Evolutionary conservation across 1,139 yeast species (phyloP).

Genomic region (Pichia sp.): DNA sequence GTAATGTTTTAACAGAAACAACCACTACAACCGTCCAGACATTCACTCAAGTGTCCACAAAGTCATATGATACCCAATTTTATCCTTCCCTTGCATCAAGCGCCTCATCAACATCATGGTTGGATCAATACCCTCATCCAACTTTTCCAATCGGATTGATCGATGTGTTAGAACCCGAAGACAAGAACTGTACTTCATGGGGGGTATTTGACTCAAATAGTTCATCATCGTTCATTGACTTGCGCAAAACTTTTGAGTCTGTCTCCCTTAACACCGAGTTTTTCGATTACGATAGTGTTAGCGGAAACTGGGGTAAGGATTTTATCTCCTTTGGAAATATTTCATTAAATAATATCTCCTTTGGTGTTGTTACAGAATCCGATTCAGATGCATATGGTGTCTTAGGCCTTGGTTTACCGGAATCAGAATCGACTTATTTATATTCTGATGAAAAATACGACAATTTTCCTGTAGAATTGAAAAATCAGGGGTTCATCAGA

Average conservation of each 20-base stretch:
- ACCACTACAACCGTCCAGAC: slow-evolving; percentile 1
- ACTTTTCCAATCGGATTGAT: slow-evolving; percentile 27
- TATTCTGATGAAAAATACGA: slow-evolving; percentile 28
- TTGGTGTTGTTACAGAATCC: slow-evolving; percentile 46
- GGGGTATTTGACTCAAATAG: slow-evolving; percentile 39
- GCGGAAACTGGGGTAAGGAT: slow-evolving; percentile 59
- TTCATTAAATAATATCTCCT: slow-evolving; percentile 34
- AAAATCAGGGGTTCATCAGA: slow-evolving; percentile 38
- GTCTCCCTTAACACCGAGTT: too few relatives aligned
- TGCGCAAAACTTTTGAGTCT: background rate
- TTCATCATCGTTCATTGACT: slow-evolving; percentile 34
- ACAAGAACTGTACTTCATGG: slow-evolving; percentile 27
- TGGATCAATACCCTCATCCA: slow-evolving; percentile 8
- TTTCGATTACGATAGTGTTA: slow-evolving; percentile 42
- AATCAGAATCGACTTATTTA: slow-evolving; percentile 34
- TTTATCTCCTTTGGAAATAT: slow-evolving; percentile 33
- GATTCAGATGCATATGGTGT: slow-evolving; percentile 46
- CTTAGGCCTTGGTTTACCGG: slow-evolving; percentile 48
- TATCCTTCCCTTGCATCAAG: slow-evolving; percentile 7
- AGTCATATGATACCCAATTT: slow-evolving; percentile 6
- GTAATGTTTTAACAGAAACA: slow-evolving; percentile 6
- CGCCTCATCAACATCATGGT: slow-evolving; percentile 2
- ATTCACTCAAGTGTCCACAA: background rate
- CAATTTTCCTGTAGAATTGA: slow-evolving; percentile 46
- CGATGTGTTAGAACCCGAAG: slow-evolving; percentile 12